Base-by-base conservation (phyloP, 148 eudicot species). In the Nepenthes gracilis region DNA sequence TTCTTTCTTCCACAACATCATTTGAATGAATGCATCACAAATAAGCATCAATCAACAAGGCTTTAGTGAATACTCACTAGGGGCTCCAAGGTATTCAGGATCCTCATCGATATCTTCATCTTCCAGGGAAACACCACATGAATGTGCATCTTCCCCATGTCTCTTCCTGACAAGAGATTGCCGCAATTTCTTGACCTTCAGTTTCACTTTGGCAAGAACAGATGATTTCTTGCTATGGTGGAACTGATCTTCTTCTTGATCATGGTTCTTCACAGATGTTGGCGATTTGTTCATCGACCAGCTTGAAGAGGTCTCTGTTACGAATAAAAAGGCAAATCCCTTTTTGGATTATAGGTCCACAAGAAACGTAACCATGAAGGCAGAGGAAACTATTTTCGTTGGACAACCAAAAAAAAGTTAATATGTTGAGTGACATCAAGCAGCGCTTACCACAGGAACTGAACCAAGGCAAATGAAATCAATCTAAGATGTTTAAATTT, bases 171-270 rank as follows among this genome's bases (percentile, higher is more conserved):
- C 68, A 36, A 83, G 52, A 55, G 55, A 68, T 47, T 70, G 72
- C 14, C 73, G 69, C 80, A 79, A 64, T 78, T 81, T 91, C 68
- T 61, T 85, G 11, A 96, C 96, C 60, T 56, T 85, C 54, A 85
- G 96, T 68, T 85, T 87, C 55, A 87, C 87, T 80, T 68, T 91
- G 8, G 79, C 54, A 47, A 91, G 55, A 66, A 87, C 84, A 5
- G 78, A 70, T 33, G 82, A 67, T 66, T 85, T 88, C 80, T 74
- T 85, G 65, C 67, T 54, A 13, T 66, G 72, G n/a, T 73, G 73
- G 52, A 48, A 63, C 5, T 65, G 64, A 43, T 36, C 49, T 43
- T 82, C 91, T 72, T 86, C 96, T 58, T 60, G 80, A 48, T 80
- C 82, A 64, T 79, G 75, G 38, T 67, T 60, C 59, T 62, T 80